phyloP scores from a whole-genome alignment of 164 flowering plant genomes.

The Litsea cubeba region DNA sequence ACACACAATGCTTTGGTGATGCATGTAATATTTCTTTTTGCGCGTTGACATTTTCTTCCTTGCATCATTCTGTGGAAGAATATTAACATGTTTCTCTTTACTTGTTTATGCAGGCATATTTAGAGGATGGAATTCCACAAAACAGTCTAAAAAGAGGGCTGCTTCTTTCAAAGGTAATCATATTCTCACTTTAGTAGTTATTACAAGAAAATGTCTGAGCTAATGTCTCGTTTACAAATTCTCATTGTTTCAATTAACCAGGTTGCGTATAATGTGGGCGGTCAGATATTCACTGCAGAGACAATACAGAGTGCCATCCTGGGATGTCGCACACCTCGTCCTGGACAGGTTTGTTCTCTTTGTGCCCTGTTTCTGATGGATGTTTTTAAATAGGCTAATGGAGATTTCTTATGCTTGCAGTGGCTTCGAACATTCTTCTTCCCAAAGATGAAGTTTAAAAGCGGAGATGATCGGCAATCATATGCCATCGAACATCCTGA shows the following conservation, averaged over 20 bases:
- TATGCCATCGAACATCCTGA: constrained; percentile 70
- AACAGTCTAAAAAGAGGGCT: constrained; percentile 65
- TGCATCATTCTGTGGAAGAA: constrained; percentile 2
- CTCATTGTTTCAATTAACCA: constrained; percentile 25
- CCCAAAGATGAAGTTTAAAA: constrained; percentile 59
- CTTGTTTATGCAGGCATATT: constrained; percentile 55
- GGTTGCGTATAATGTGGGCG: constrained; percentile 94
- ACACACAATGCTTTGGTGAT: constrained; percentile 92
- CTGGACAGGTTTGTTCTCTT: constrained; percentile 61
- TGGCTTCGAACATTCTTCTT: constrained; percentile 76
- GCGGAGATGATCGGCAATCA: constrained; percentile 61
- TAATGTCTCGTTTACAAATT: neutral
- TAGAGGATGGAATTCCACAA: constrained; percentile 87
- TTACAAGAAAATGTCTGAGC: neutral
- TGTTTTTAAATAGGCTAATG: neutral
- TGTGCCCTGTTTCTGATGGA: neutral
- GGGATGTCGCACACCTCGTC: constrained; percentile 80
- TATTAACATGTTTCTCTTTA: neutral
- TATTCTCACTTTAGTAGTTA: neutral
- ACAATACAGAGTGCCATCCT: constrained; percentile 77
- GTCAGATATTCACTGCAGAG: constrained; percentile 76
- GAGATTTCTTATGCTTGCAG: constrained; percentile 24
- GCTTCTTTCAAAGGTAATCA: constrained; percentile 68
- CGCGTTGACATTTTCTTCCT: neutral
- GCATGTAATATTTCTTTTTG: constrained; percentile 61